Evolutionary conservation across 1,139 yeast genomes (phyloP).

Genomic region (Candida sanyaensis): DNA sequence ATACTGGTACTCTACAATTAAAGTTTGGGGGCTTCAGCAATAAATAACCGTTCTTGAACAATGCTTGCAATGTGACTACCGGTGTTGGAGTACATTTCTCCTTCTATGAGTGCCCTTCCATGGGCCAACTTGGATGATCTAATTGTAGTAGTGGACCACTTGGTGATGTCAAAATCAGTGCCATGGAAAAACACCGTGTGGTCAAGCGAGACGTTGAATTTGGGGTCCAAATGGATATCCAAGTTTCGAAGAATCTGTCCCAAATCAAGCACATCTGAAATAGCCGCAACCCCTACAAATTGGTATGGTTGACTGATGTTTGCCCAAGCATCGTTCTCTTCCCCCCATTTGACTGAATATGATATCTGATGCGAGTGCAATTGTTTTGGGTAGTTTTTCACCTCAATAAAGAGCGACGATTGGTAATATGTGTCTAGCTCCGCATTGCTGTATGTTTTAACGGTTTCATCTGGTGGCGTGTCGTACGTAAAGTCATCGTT

Average conservation of each 20-base stretch:
- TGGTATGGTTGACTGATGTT: conserved; percentile 29
- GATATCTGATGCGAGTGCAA: conserved; percentile 15
- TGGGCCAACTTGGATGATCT: conserved; percentile 51
- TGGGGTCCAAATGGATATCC: conserved; percentile 22
- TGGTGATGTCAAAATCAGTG: conserved; percentile 48
- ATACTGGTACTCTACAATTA: background rate
- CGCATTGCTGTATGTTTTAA: conserved; percentile 12
- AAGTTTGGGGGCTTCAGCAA: conserved; percentile 19
- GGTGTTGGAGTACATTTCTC: conserved; percentile 52
- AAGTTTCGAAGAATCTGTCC: conserved; percentile 28
- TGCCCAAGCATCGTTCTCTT: conserved; percentile 26
- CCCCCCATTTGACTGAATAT: conserved; percentile 34
- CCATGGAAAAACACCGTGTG: conserved; percentile 70
- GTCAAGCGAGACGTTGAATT: conserved; percentile 59
- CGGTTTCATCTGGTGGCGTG: conserved; percentile 31
- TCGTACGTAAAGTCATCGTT: conserved; percentile 36
- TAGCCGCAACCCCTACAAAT: conserved; percentile 60
- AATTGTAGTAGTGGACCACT: conserved; percentile 55
- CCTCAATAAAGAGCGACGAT: conserved; percentile 4
- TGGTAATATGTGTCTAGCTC: background rate
- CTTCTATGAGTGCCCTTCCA: conserved; percentile 58
- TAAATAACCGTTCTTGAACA: conserved; percentile 64
- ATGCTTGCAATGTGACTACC: conserved; percentile 63
- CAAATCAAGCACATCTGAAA: conserved; percentile 54
- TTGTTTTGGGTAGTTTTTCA: conserved; percentile 7